A percentile compares a stretch with the other conserved stretches of the same genome.
Conservation (phyloP, 306 rosid genomes). For the Fragaria vesca region DNA sequence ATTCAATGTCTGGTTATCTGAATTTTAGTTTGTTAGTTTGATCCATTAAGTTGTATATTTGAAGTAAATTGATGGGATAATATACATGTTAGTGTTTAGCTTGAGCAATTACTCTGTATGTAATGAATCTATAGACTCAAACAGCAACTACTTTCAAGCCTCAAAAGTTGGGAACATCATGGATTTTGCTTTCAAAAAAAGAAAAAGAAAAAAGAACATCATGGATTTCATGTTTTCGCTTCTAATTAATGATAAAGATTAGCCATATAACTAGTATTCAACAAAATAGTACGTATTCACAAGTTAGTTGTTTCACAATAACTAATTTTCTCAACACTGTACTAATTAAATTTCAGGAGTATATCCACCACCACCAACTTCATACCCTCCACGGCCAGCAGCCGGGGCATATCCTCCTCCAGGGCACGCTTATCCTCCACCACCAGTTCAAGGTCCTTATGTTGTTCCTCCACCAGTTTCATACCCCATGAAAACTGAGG, state of each 20-base stretch:
- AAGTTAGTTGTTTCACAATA: background rate
- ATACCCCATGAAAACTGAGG: constrained; percentile 17
- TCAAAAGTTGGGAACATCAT: background rate
- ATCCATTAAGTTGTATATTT: background rate
- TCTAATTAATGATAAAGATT: background rate
- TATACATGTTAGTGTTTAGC: background rate
- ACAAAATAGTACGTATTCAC: background rate
- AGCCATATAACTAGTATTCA: background rate
- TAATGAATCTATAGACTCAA: background rate
- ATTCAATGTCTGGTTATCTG: background rate
- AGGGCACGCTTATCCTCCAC: background rate
- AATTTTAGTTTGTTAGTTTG: background rate
- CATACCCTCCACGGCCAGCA: constrained; percentile 18
- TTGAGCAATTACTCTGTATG: background rate
- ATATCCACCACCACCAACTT: constrained; percentile 18
- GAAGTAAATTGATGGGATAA: background rate
- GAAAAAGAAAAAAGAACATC: background rate
- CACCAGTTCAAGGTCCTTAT: constrained; percentile 15
- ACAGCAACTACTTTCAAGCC: background rate
- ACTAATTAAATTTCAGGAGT: constrained; percentile 3
- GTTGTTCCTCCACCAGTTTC: constrained; percentile 24
- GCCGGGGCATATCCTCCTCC: constrained; percentile 14
- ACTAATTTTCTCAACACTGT: background rate
- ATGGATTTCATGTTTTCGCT: background rate
- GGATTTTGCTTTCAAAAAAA: too few relatives aligned